These are phyloP conservation scores for Xanthoparmelia taractica DNA, from an alignment of 495 filamentous ascomycete genomes.

Conservation along the genomic window DNA sequence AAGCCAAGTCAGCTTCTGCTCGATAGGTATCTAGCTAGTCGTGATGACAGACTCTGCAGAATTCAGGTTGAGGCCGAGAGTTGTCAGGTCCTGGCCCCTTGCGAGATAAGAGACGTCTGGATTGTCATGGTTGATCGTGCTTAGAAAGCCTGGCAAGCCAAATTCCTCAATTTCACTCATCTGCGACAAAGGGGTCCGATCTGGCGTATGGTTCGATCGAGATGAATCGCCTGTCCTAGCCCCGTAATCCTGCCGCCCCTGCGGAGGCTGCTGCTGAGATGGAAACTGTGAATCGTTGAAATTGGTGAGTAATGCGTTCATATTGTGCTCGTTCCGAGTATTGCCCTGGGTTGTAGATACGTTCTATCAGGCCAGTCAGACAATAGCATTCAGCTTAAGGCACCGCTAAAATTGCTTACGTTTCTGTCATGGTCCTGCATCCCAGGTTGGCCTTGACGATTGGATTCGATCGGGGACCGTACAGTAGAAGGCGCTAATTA, in stretches of 20 bases:
- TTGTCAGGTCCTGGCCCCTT: constrained; percentile 68
- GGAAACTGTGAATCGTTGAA: constrained; percentile 28
- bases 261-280: constrained; percentile 26
- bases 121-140: constrained; percentile 69
- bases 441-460: constrained; percentile 22
- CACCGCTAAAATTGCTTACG: constrained; percentile 18
- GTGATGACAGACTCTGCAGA: constrained; percentile 58
- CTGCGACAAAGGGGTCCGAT: constrained; percentile 49
- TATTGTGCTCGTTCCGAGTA: constrained; percentile 10
- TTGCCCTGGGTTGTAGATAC: constrained; percentile 11
- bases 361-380: constrained; percentile 3
- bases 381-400: not conserved
- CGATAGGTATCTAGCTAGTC: constrained; percentile 5
- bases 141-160: constrained; percentile 69
- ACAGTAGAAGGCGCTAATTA: constrained; percentile 8
- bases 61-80: constrained; percentile 70
- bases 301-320: constrained; percentile 13
- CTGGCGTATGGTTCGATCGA: constrained; percentile 34
- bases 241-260: constrained; percentile 16
- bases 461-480: constrained; percentile 29
- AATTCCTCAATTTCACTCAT: constrained; percentile 77
- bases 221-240: constrained; percentile 38
- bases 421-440: constrained; percentile 29
- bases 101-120: constrained; percentile 68
- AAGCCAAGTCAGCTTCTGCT: constrained; percentile 15